Evolutionary conservation across 768 basidiomycete species (phyloP).

Genomic region (Leccinum variicolor): DNA sequence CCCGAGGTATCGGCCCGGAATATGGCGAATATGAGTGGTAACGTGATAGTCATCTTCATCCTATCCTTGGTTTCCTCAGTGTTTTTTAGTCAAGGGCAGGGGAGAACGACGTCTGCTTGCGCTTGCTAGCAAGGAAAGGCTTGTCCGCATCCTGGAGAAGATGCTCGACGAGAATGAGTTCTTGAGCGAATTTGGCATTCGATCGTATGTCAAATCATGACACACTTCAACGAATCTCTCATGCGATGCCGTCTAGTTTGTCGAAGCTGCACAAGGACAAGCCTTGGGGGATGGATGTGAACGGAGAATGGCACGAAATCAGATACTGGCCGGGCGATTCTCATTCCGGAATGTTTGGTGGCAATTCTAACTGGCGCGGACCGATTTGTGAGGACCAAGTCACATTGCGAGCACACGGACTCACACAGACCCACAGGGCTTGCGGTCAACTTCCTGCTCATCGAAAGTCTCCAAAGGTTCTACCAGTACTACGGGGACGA

Average conservation of each 20-base stretch:
- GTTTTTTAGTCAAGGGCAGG: slow-evolving; percentile 51
- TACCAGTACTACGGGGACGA: slow-evolving; percentile 97
- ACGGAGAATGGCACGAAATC: slow-evolving; percentile 89
- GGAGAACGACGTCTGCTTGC: slow-evolving; percentile 88
- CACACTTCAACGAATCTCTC: neutral
- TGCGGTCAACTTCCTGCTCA: slow-evolving; percentile 92
- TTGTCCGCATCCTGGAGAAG: slow-evolving; percentile 85
- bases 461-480: slow-evolving; percentile 95
- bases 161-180: slow-evolving; percentile 99
- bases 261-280: slow-evolving; percentile 88
- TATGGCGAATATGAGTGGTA: slow-evolving; percentile 95
- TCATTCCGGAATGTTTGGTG: slow-evolving; percentile 95
- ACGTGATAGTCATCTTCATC: slow-evolving; percentile 4
- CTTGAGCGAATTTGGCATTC: slow-evolving; percentile 90
- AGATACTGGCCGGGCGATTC: slow-evolving; percentile 99
- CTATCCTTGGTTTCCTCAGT: neutral
- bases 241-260: slow-evolving; percentile 46
- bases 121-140: slow-evolving; percentile 86
- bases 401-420: neutral
- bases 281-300: slow-evolving; percentile 94
- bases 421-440: slow-evolving; percentile 52
- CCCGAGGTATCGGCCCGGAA: slow-evolving; percentile 84
- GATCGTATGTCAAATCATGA: slow-evolving; percentile 65
- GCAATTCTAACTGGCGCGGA: slow-evolving; percentile 98
- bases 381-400: slow-evolving; percentile 60